Percentiles rank a stretch among this genome's conserved stretches.
Conservation (phyloP, 495 filamentous ascomycete species). For the Astrothelium subdiscretum region DNA sequence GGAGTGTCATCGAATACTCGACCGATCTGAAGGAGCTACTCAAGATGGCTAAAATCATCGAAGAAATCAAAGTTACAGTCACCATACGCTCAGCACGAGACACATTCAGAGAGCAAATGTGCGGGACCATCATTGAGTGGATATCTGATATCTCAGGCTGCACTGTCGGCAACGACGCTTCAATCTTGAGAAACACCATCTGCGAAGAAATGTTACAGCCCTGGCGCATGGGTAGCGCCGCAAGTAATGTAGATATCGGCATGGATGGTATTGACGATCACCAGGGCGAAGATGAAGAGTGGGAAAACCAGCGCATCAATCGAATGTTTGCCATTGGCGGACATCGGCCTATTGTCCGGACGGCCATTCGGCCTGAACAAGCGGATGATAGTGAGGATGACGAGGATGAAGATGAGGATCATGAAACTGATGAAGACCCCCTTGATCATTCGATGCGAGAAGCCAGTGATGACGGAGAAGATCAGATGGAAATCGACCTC, state of each 20-base stretch:
- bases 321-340: constrained; percentile 1
- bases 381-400: constrained; percentile 35
- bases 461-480: constrained; percentile 17
- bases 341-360: constrained; percentile 8
- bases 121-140: constrained; percentile 95
- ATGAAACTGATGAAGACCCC: constrained; percentile 35
- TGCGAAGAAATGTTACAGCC: constrained; percentile 82
- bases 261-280: constrained; percentile 86
- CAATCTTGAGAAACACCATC: constrained; percentile 66
- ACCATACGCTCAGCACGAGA: constrained; percentile 89
- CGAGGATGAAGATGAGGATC: constrained; percentile 26
- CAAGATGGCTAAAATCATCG: constrained; percentile 66
- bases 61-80: constrained; percentile 90
- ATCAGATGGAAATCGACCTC: constrained; percentile 18
- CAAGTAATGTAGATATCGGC: constrained; percentile 73
- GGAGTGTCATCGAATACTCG: constrained; percentile 69
- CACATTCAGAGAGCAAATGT: constrained; percentile 97
- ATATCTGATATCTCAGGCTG: constrained; percentile 85
- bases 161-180: constrained; percentile 65
- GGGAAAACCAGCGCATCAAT: not conserved
- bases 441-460: constrained; percentile 25
- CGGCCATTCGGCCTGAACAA: constrained; percentile 33
- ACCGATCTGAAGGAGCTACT: constrained; percentile 60
- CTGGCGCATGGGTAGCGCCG: constrained; percentile 78
- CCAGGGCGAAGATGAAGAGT: constrained; percentile 35